Conservation (phyloP, 2,329 filamentous ascomycete species). For the Dactylellina parvicollis region DNA sequence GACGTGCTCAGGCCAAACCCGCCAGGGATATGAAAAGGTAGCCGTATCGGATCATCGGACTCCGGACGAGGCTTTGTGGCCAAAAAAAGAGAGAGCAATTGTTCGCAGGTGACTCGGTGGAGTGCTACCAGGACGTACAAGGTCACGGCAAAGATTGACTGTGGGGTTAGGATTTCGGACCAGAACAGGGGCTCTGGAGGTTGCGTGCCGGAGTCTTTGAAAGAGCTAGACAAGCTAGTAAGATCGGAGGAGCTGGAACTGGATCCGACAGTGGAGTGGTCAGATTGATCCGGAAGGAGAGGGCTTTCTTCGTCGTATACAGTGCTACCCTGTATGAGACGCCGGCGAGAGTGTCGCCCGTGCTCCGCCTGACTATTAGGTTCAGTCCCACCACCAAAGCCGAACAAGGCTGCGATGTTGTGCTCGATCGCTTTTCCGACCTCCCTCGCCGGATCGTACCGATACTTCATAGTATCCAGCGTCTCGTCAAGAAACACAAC, state of each 20-base stretch:
- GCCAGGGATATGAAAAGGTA: slow-evolving; percentile 69
- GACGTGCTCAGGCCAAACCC: slow-evolving; percentile 72
- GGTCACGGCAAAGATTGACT: slow-evolving; percentile 75
- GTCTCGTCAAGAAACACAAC: slow-evolving; percentile 86
- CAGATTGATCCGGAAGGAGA: slow-evolving; percentile 61
- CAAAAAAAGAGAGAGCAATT: slow-evolving; percentile 89
- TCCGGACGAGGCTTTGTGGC: slow-evolving; percentile 64
- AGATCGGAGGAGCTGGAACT: too few species aligned
- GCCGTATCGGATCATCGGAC: slow-evolving; percentile 59
- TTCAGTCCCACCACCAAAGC: slow-evolving; percentile 64
- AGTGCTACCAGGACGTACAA: slow-evolving; percentile 86
- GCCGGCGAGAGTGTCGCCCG: neutral
- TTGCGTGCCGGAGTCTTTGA: too few species aligned
- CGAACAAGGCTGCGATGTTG: slow-evolving; percentile 60
- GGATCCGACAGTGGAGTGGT: too few species aligned
- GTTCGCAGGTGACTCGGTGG: slow-evolving; percentile 94
- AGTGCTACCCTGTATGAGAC: too few species aligned
- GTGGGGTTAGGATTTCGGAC: slow-evolving; percentile 73
- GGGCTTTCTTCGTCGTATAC: slow-evolving; percentile 66
- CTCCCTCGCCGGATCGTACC: slow-evolving; percentile 19
- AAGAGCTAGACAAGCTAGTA: too few species aligned
- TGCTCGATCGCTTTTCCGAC: slow-evolving; percentile 16
- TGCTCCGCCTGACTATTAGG: slow-evolving; percentile 59
- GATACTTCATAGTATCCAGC: slow-evolving; percentile 64
- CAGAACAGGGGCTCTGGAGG: slow-evolving; percentile 62